These are phyloP conservation scores for Musa schizocarpa DNA, from an alignment of 176 grass and related monocot species.

Conservation along the genomic window DNA sequence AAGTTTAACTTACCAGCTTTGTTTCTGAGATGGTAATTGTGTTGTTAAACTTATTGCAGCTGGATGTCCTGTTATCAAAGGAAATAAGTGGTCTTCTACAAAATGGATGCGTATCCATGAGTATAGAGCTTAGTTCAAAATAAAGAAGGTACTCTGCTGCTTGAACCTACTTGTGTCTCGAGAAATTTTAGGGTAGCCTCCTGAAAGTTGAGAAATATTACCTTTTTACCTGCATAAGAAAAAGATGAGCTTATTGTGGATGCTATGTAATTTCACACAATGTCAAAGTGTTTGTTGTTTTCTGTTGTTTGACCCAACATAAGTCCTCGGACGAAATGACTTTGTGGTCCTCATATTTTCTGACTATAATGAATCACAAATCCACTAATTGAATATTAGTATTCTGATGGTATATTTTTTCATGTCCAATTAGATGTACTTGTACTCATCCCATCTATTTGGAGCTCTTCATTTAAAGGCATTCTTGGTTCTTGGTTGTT, in stretches of 20 bases:
- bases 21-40: background rate
- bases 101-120: conserved; percentile 91
- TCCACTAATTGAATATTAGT: too few relatives aligned
- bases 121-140: conserved; percentile 44
- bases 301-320: too few relatives aligned
- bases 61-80: conserved; percentile 80
- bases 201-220: background rate
- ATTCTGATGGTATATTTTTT: too few relatives aligned
- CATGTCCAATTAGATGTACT: too few relatives aligned
- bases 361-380: too few relatives aligned
- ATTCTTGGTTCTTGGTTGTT: too few relatives aligned
- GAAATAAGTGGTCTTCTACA: conserved; percentile 92
- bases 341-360: too few relatives aligned
- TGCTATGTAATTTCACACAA: background rate
- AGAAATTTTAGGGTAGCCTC: background rate
- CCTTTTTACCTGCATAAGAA: background rate
- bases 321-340: too few relatives aligned
- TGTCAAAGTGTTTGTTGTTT: too few relatives aligned
- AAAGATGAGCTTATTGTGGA: background rate
- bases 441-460: too few relatives aligned
- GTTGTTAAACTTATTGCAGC: conserved; percentile 29
- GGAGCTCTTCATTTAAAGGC: too few relatives aligned
- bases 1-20: background rate
- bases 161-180: background rate
- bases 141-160: conserved; percentile 1